These are phyloP conservation scores for Ogataea pini DNA, from an alignment of 805 yeast species.

Conservation along the genomic window DNA sequence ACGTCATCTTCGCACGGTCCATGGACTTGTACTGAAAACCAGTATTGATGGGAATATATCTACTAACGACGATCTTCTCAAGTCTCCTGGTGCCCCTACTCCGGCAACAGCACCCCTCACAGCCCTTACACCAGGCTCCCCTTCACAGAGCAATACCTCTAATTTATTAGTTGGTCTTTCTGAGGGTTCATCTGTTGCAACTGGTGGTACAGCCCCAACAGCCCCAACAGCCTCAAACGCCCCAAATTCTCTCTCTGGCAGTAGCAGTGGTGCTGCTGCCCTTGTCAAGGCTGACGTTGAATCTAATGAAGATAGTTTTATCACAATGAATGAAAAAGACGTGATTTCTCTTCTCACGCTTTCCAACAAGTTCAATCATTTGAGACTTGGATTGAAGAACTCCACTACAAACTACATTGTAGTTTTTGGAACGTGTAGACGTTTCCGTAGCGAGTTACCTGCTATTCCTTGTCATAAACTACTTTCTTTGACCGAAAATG, in stretches of 20 bases:
- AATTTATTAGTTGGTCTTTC: not conserved
- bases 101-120: not conserved
- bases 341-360: slow-evolving; percentile 36
- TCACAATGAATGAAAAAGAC: slow-evolving; percentile 28
- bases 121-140: not conserved
- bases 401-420: slow-evolving; percentile 30
- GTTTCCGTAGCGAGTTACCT: slow-evolving; percentile 23
- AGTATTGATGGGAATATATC: slow-evolving; percentile 30
- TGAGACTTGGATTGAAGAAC: slow-evolving; percentile 23
- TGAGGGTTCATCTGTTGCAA: not conserved
- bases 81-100: slow-evolving; percentile 12
- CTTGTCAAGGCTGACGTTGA: slow-evolving; percentile 5
- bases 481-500: slow-evolving; percentile 32
- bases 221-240: not conserved
- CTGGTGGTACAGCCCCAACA: not conserved
- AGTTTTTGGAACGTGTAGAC: slow-evolving; percentile 23
- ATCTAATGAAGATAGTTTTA: slow-evolving; percentile 12
- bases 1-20: slow-evolving; percentile 79
- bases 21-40: slow-evolving; percentile 40
- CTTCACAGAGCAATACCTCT: not conserved
- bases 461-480: slow-evolving; percentile 25
- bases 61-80: slow-evolving; percentile 21
- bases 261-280: slow-evolving; percentile 5
- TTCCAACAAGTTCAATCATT: slow-evolving; percentile 32
- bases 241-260: not conserved